Evolutionary conservation across 2,329 filamentous ascomycete species (phyloP), one percentile per base, ranked within the genome.

Genomic region (Diplodia corticola): DNA sequence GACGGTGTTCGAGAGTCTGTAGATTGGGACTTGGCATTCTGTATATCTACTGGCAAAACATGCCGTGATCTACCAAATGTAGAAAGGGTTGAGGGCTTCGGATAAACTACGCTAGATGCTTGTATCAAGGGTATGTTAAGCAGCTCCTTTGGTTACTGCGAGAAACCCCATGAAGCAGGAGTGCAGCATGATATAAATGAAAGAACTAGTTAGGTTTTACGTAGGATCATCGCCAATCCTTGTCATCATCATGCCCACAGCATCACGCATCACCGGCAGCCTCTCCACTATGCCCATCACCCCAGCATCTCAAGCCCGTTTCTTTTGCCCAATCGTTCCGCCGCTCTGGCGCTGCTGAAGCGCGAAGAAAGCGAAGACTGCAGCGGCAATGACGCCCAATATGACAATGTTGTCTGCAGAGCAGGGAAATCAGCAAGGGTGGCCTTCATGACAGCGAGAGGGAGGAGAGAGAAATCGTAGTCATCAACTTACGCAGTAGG

Each of bases 1-100:
- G 75, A 81, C 77, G 74, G 81, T 81, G 33, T 71, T 84, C 67
- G 77, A 79, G 67, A 73, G 70, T 66, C 71, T 73, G 63, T 69
- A 22, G 33, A 51, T 48, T 7, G 15, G 17, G 5, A 1, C 24
- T 10, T 17, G 13, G 2, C 15, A 4, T 24, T 28, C 13, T 46
- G 37, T 60, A 59, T 15, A 60, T 26, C 15, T 26, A 22, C 9
- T 17, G 15, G 50, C 26, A 33, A 28, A 15, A 1, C 33, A 22
- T 20, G 17, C 6, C 13, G 15, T 24, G 7, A 9, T 22, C 20
- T 24, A 20, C 24, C 49, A 20, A 51, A 1, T 12, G 24, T 33
- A 9, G 26, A 53, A 0, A 7, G 15, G 2, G 37, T 2, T n/a
- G 3, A 9, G n/a, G 12, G 17, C 37, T 44, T n/a, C 37, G 1